phyloP scores from a whole-genome alignment of 768 basidiomycete species.

The Dioszegia hungarica region DNA sequence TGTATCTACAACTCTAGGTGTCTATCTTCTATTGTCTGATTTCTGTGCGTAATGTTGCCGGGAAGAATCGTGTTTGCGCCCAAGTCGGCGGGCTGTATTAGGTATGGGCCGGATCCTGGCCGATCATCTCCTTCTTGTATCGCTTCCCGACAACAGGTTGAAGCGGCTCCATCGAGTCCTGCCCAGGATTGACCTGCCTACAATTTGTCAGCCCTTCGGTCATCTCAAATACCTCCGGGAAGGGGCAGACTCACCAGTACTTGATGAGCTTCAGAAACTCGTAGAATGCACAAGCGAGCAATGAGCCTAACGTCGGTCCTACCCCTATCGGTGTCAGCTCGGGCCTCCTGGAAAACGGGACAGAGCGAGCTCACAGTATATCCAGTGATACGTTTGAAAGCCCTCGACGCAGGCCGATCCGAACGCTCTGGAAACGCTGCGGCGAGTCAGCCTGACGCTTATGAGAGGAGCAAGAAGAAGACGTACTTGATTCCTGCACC shows the following conservation, averaged over 20 bases:
- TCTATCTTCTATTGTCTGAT: no score
- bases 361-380: slow-evolving; percentile 26
- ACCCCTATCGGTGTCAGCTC: slow-evolving; percentile 50
- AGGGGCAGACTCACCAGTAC: slow-evolving; percentile 28
- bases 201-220: no score
- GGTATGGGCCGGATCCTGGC: neutral
- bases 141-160: neutral
- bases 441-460: neutral
- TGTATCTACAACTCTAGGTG: no score
- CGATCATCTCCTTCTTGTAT: neutral
- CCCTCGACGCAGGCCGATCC: slow-evolving; percentile 37
- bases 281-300: slow-evolving; percentile 62
- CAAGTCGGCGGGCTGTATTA: no score
- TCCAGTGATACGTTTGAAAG: slow-evolving; percentile 41
- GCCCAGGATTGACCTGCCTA: slow-evolving; percentile 13
- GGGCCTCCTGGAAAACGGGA: neutral
- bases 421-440: slow-evolving; percentile 43
- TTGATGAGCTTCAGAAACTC: slow-evolving; percentile 54
- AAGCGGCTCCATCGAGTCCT: slow-evolving; percentile 6
- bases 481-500: slow-evolving; percentile 47
- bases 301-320: slow-evolving; percentile 64
- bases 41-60: no score
- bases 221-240: neutral
- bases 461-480: neutral
- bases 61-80: no score